Percentiles rank a stretch among this genome's conserved stretches.
Conservation (phyloP, 2,329 filamentous ascomycete genomes). For the Phialocephala sp. region DNA sequence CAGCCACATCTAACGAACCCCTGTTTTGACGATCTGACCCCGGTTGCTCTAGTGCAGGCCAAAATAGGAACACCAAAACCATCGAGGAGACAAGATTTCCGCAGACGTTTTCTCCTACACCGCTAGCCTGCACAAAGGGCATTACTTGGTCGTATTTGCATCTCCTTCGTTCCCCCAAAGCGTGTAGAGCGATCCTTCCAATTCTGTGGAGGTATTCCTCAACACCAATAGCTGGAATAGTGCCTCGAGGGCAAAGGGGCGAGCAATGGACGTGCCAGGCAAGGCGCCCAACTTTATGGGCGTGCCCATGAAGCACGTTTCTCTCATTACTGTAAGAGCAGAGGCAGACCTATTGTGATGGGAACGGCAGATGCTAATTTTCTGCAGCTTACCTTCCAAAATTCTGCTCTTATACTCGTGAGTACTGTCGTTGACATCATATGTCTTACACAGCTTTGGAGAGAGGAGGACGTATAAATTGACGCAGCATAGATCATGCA, state of each 20-base stretch:
- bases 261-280: constrained; percentile 33
- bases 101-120: constrained; percentile 21
- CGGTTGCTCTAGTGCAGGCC: constrained; percentile 9
- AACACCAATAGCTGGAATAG: background rate
- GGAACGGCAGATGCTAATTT: constrained; percentile 39
- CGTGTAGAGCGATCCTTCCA: background rate
- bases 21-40: constrained; percentile 4
- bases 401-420: constrained; percentile 78
- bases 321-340: constrained; percentile 64
- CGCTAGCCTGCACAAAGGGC: constrained; percentile 28
- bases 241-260: constrained; percentile 22
- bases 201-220: background rate
- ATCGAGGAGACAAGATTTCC: constrained; percentile 8
- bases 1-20: background rate
- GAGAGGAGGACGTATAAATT: constrained; percentile 24
- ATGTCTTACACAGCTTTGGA: constrained; percentile 9
- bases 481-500: constrained; percentile 74
- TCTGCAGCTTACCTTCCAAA: constrained; percentile 75
- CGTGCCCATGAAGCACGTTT: constrained; percentile 71
- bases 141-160: constrained; percentile 13
- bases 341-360: constrained; percentile 27
- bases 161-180: background rate
- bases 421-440: constrained; percentile 34
- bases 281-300: constrained; percentile 49
- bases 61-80: background rate